phyloP scores from a whole-genome alignment of 148 eudicot genomes.

The Bassia scoparia region DNA sequence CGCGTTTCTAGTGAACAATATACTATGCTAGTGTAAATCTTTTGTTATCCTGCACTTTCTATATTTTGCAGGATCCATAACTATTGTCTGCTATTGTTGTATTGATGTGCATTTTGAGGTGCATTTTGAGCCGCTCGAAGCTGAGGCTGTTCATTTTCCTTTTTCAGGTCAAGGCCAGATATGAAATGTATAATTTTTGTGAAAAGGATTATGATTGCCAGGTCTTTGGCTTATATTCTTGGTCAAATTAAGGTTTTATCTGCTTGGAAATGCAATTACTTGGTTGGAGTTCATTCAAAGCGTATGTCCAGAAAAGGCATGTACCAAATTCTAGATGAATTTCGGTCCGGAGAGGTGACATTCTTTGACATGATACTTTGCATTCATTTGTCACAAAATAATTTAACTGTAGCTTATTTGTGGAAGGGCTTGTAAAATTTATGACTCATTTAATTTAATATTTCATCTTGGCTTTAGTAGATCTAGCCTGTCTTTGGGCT shows the following conservation, averaged over 20 bases:
- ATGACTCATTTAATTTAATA: neutral
- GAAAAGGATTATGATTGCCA: slow-evolving; percentile 80
- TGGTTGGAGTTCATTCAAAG: slow-evolving; percentile 79
- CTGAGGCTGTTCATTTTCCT: slow-evolving; percentile 6
- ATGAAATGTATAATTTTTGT: slow-evolving; percentile 96
- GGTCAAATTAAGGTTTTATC: slow-evolving; percentile 49
- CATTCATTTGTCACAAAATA: neutral
- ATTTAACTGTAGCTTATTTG: neutral
- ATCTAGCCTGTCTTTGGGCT: neutral
- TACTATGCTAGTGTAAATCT: neutral
- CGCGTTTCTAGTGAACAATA: neutral
- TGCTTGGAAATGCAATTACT: slow-evolving; percentile 72
- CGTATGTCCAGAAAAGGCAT: slow-evolving; percentile 65
- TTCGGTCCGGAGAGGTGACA: slow-evolving; percentile 85
- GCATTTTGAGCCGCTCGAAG: slow-evolving; percentile 6
- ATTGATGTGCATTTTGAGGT: too few relatives aligned
- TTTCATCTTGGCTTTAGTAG: neutral
- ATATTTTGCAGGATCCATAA: neutral
- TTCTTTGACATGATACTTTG: slow-evolving; percentile 1
- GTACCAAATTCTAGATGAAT: slow-evolving; percentile 62
- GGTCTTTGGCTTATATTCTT: slow-evolving; percentile 66
- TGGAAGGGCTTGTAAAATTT: neutral
- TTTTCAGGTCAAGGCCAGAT: slow-evolving; percentile 71
- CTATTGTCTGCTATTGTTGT: neutral
- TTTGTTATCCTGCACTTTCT: neutral